Base-by-base conservation (phyloP, 1,284 basidiomycete genomes). In the Mycena sp. region DNA sequence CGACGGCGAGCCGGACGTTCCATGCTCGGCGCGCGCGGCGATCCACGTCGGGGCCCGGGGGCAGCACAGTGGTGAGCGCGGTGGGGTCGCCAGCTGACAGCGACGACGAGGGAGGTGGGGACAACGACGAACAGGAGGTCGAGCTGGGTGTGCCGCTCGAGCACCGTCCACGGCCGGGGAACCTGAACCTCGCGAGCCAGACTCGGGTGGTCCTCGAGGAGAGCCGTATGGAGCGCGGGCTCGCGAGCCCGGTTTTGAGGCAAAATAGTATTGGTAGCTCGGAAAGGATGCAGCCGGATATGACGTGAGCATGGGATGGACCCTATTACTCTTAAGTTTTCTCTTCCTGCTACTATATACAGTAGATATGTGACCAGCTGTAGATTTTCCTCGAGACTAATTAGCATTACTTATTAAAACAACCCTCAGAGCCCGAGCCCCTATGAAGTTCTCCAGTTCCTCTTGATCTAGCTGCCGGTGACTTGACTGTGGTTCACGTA, bases 1-100 rank as follows among this genome's bases (percentile, higher is more conserved):
- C 92, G 10, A 96, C 95, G 0, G 94, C 95, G 14, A 94, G 92
- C 63, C 83, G 94, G 67, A 90, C 92, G 58, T 95, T 95, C 82
- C 90, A 95, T 69, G 93, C 93, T 1, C 87, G 91, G 41, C 85
- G 88, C 62, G 90, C 89, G 3, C 81, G 87, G 40, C 79, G 88
- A 58, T 80, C 75, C 11, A 74, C 75, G 7, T 74, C 78, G 12
- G 76, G 72, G 40, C 10, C 6, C 37, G 70, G 67, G n/a, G 70
- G 75, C 23, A 70, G 73, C 44, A 67, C 64, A 25, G 57, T 41
- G 53, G 74, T 65, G 6, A 80, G 80, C 60, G 67, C 69, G 19
- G 59, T 67, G 10, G 84, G 76, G 50, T 84, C 84, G 3, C 87
- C 87, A 0, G 80, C 69, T 12, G 85, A 83, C 55, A 87, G 85